Evolutionary conservation across 2,329 filamentous ascomycete species (phyloP), one percentile per base, ranked within the genome.

Genomic region (Cytospora schulzeri): DNA sequence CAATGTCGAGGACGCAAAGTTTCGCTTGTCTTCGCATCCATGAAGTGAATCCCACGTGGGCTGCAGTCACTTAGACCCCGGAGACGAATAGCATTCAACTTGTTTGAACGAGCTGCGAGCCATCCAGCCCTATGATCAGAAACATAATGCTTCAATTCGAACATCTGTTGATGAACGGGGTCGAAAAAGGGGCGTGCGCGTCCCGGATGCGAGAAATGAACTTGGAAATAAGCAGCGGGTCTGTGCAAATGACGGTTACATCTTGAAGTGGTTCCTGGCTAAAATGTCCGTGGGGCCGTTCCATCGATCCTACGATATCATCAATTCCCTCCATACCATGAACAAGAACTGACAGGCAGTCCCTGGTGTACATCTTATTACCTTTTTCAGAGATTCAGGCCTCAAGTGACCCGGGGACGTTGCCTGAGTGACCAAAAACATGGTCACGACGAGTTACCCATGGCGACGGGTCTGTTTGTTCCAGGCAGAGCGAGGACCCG

Each of bases 141-240:
- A 48, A 7, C 12, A 22, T 48, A 2, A 22, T 48, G 45, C 45
- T 48, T 48, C 11, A 35, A 35, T 50, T 22, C 53, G 60, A 48
- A 45, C 38, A 26, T 33, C 33, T 62, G 38, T 35, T 62, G 52
- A 57, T 60, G 48, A 14, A 57, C 59, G 60, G 53, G 53, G 54
- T 58, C 28, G 48, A 41, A 55, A 50, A 58, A 38, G 63, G 63
- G 54, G 52, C 63, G 63, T 65, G 63, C 63, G 55, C 52, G 63
- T 41, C 48, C 41, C 31, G 45, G 50, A 45, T n/a, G 35, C 52
- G 60, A 57, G 59, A 65, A 65, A 65, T 57, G 53, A 52, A 55
- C 48, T 22, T 62, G 63, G 63, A 62, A 62, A 62, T 65, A 65
- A 65, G 63, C 48, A 62, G 63, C 55, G 63, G 63, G 60, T 65